Base-by-base conservation (phyloP, 129 eudicot species). In the Logfia minima region DNA sequence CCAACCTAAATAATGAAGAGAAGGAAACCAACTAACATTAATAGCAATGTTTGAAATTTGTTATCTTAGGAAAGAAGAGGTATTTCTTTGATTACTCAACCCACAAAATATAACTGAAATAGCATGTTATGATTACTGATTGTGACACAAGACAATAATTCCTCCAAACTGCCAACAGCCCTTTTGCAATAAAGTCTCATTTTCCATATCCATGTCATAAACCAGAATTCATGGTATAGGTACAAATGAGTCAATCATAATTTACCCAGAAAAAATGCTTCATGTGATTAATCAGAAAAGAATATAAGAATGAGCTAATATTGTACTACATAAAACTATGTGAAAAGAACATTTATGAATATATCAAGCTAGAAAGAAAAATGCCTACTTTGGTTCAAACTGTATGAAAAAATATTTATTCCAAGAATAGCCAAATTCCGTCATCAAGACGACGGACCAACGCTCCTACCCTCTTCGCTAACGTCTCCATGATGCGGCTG, bases 391-490 rank as follows among this genome's bases (percentile, higher is more conserved):
- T 14, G 55, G 55, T 48, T 48, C 55, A 48, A 48, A 48, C 6
- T 11, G 55, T 48, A 48, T 11, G 55, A 48, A 48, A 45, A 48
- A 48, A 11, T 11, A 48, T 48, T 48, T 48, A 18, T 48, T 48
- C 55, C 55, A 48, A 48, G 55, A 48, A 48, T 14, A 13, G 5
- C 55, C 18, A 3, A 14, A 3, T 48, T 37, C 2, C 59, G 5
- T 70, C 74, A 45, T 70, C 61, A 70, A 35, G 60, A 14, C 4
- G 21, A 45, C 7, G 74, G 60, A 70, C 74, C 51, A n/a, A 34
- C 28, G 8, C 55, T 68, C 72, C 53, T 37, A 68, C 53, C 63
- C 41, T 71, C 75, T 60, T 71, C 75, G 1, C 63, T 71, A 71
- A 3, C 41, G 22, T 48, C 63, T 28, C 59, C 75, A 45, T 52